Conservation (phyloP, 179 eudicot species). For the Pouteria campechiana region DNA sequence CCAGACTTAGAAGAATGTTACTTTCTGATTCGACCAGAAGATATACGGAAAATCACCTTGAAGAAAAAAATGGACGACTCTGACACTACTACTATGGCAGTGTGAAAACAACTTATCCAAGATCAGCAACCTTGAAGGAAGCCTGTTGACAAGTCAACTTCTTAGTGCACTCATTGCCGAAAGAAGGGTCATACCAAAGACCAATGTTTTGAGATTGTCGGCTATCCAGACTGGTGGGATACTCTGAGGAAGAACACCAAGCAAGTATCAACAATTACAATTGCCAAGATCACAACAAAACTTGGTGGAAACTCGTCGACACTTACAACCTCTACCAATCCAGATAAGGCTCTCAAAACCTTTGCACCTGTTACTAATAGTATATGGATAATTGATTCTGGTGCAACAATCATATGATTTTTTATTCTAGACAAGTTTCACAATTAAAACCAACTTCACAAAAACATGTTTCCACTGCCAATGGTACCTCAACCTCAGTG, state of each 20-base stretch:
- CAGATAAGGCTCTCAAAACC: conserved; percentile 5
- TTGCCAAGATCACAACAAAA: background rate
- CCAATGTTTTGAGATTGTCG: conserved; percentile 4
- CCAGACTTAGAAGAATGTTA: conserved; percentile 8
- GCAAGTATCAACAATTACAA: background rate
- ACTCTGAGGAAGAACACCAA: background rate
- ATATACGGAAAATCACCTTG: background rate
- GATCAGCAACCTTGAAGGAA: background rate
- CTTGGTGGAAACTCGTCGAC: background rate
- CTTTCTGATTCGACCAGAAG: conserved; percentile 1
- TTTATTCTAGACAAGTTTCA: conserved; percentile 5
- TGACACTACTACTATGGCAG: conserved; percentile 9
- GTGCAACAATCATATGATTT: conserved; percentile 17
- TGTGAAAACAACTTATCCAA: background rate
- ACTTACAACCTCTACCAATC: background rate
- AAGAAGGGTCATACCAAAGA: background rate
- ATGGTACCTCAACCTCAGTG: conserved; percentile 4
- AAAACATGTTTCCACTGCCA: conserved; percentile 5
- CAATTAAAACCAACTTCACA: conserved; percentile 4
- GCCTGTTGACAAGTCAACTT: no score
- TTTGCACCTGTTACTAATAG: conserved; percentile 9
- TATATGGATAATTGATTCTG: conserved; percentile 21
- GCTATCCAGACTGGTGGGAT: conserved; percentile 6
- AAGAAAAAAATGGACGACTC: background rate
- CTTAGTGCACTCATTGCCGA: conserved; percentile 3